Evolutionary conservation across 106 monocot genomes (phyloP), one percentile per base, ranked within the genome.

Genomic region (Narthecium ossifragum): DNA sequence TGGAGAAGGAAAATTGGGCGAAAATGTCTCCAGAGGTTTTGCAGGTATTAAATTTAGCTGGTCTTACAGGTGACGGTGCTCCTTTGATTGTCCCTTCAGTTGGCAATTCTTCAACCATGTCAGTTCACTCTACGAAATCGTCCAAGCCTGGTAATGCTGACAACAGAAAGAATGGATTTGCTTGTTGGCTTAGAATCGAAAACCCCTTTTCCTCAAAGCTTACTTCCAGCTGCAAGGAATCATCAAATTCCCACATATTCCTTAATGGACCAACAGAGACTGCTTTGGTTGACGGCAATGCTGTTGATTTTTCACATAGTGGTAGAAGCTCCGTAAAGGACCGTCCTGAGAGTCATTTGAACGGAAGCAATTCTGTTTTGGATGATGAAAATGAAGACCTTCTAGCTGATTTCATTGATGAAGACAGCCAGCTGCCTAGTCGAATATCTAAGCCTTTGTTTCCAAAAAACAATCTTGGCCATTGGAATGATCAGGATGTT

Each of bases 311-410:
- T 34, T 72, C 57, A 31, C 69, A 70, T 58, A 36, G 26, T 73
- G 62, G 69, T 59, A 73, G 52, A 33, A 65, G 55, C 20, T 30
- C 61, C 69, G 50, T 34, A 43, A 69, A 67, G 26, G 59, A 47
- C 18, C 64, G 53, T 61, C 31, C 57, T 45, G 36, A 24, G 27
- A 60, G 32, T 65, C 63, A 71, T 52, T 37, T 60, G 41, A 80
- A 74, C 74, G 74, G 74, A 28, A 70, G 67, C 28, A 63, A 28
- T 70, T 57, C 78, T 33, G 33, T 51, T 57, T 27, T 71, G 26
- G 94, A 96, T 59, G 94, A 96, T 73, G 94, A 96, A 70, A 84
- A 80, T 71, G 94, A 96, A 73, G 94, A 96, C 57, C 80, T 96
- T 69, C 78, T 96, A 14, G 90, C 90, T 33, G 94, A 96, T 55